Evolutionary conservation across 148 eudicot genomes (phyloP), one percentile per base, ranked within the genome.

Genomic region (Vaccinium macrocarpon): DNA sequence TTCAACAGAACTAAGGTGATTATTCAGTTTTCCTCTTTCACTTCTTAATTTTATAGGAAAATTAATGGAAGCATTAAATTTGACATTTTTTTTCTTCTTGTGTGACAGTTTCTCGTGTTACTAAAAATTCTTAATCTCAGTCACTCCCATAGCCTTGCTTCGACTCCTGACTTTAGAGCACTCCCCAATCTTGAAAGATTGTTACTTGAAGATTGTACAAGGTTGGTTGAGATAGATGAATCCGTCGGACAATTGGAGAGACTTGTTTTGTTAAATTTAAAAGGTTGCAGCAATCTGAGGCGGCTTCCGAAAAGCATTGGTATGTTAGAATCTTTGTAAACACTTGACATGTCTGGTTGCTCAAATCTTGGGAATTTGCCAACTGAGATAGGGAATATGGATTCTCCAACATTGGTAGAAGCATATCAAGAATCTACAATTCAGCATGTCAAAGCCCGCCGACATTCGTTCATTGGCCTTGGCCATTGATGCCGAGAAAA

Each of bases 121-220:
- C n/a, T 81, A 14, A 62, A 81, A 32, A 81, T 32, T 8, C 76
- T 81, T 48, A n/a, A 64, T 81, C 83, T 81, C n/a, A 66, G 76
- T 50, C 16, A 81, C 23, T 81, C 68, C 12, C 27, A n/a, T n/a
- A n/a, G 13, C 68, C 68, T 62, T n/a, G 27, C 27, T 9, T 21
- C 4, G 21, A 68, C 38, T 12, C 76, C 38, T 0, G 11, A 66
- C 57, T 81, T 81, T 23, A 42, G 42, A 19, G 1, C 11, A 5
- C 18, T 81, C 3, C 46, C 46, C 46, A 42, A 42, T 42, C 46
- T 42, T 42, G 46, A 42, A 42, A 42, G 46, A 42, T 42, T 42
- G 46, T 3, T 42, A 5, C 46, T 42, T 42, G 6, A 42, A 42
- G 46, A 3, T 42, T 42, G 46, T 42, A 42, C 46, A 4, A 42